These are phyloP conservation scores for Larix kaempferi DNA, from an alignment of 75 land plant species.

Conservation along the genomic window DNA sequence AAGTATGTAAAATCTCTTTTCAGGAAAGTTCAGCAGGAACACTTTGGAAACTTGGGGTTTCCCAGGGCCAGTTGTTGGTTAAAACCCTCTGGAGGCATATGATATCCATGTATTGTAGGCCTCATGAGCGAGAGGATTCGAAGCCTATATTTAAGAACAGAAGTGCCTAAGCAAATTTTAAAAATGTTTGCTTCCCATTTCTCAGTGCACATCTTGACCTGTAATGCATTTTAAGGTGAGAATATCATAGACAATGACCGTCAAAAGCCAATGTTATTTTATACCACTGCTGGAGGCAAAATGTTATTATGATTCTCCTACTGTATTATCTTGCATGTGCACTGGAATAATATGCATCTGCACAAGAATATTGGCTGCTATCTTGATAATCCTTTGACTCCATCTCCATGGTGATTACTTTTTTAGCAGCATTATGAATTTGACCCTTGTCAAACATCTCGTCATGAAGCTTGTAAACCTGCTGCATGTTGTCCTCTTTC, in stretches of 20 bases:
- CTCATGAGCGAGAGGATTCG: neutral
- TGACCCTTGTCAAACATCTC: constrained; percentile 24
- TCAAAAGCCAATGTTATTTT: neutral
- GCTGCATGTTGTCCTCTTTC: constrained; percentile 17
- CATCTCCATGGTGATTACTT: neutral
- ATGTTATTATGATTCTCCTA: neutral
- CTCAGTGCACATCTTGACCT: neutral
- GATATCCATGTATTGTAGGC: neutral
- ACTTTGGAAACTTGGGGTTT: neutral
- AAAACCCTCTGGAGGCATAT: neutral
- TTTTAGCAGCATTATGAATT: neutral
- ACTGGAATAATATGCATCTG: neutral
- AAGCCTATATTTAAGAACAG: neutral
- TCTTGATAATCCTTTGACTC: constrained; percentile 1
- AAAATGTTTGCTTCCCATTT: neutral
- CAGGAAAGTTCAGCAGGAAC: neutral
- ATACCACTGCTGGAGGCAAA: neutral
- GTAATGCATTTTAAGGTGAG: neutral
- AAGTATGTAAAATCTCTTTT: neutral
- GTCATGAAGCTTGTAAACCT: constrained; percentile 25
- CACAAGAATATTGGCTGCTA: neutral
- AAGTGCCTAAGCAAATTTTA: neutral
- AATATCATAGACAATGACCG: neutral
- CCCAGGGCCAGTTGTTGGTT: neutral
- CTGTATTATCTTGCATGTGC: neutral